Percentiles rank a stretch among this genome's conserved stretches.
phyloP scores from a whole-genome alignment of 208 protist genomes.

The Leishmania aethiopica region DNA sequence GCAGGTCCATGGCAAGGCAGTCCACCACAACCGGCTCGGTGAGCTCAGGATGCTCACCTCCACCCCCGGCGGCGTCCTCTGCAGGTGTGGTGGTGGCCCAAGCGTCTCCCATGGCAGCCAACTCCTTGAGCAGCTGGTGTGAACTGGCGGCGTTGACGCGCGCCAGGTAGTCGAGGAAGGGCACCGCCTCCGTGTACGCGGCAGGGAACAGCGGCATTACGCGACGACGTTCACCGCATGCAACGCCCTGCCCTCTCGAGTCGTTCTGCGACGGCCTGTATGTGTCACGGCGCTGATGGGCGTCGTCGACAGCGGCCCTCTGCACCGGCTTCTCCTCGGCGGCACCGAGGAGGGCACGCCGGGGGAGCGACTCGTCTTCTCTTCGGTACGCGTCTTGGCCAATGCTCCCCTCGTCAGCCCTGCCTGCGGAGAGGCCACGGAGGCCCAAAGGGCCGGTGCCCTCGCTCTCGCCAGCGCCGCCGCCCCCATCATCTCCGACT shows the following conservation, averaged over 20 bases:
- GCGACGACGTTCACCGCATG: background rate
- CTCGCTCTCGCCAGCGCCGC: background rate
- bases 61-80: background rate
- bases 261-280: background rate
- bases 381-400: background rate
- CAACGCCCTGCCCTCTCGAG: background rate
- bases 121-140: conserved; percentile 26
- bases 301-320: background rate
- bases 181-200: conserved; percentile 16
- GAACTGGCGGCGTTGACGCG: conserved; percentile 27
- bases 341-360: background rate
- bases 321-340: background rate
- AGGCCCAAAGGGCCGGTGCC: background rate
- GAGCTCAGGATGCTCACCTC: background rate
- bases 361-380: background rate
- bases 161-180: conserved; percentile 24
- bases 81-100: conserved; percentile 5
- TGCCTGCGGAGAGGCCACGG: background rate
- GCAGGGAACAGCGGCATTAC: conserved; percentile 2
- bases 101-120: conserved; percentile 37
- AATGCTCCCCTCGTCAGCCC: background rate
- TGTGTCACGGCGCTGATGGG: background rate
- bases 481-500: background rate
- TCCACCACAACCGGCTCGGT: conserved; percentile 33
- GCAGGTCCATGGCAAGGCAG: conserved; percentile 54